phyloP scores from a whole-genome alignment of 1,284 basidiomycete genomes.

The Grifola frondosa region DNA sequence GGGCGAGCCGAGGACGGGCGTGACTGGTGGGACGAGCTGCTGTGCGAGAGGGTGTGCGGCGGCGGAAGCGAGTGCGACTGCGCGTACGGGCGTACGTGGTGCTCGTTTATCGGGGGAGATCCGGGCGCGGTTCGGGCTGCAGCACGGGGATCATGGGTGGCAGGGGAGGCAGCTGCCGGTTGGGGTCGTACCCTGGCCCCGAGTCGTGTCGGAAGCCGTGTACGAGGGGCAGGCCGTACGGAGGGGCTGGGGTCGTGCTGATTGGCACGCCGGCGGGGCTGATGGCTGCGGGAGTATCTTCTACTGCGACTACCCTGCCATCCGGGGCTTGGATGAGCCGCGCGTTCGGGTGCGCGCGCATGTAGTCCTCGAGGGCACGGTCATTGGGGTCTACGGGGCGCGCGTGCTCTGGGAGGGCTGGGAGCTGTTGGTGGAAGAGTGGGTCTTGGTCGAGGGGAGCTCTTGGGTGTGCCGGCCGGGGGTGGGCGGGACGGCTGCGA shows the following conservation, averaged over 20 bases:
- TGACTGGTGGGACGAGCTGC: slow-evolving; percentile 42
- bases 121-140: slow-evolving; percentile 37
- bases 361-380: slow-evolving; percentile 44
- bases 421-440: slow-evolving; percentile 25
- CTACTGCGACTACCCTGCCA: slow-evolving; percentile 44
- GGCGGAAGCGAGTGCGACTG: slow-evolving; percentile 34
- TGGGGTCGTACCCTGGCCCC: slow-evolving; percentile 38
- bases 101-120: slow-evolving; percentile 31
- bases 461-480: slow-evolving; percentile 39
- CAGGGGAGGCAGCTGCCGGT: slow-evolving; percentile 50
- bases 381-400: slow-evolving; percentile 39
- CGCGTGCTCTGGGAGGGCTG: slow-evolving; percentile 35
- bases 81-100: slow-evolving; percentile 39
- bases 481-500: slow-evolving; percentile 58
- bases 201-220: slow-evolving; percentile 37
- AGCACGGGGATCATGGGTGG: slow-evolving; percentile 41
- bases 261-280: slow-evolving; percentile 25
- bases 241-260: slow-evolving; percentile 35
- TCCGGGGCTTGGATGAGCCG: slow-evolving; percentile 46
- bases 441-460: slow-evolving; percentile 29
- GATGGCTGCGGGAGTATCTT: slow-evolving; percentile 43
- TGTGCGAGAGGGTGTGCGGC: slow-evolving; percentile 40
- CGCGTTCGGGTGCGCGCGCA: slow-evolving; percentile 43
- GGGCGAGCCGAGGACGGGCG: slow-evolving; percentile 28
- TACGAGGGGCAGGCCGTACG: slow-evolving; percentile 37